Conservation (phyloP, 805 yeast species). For the Wickerhamiella dianesei region DNA sequence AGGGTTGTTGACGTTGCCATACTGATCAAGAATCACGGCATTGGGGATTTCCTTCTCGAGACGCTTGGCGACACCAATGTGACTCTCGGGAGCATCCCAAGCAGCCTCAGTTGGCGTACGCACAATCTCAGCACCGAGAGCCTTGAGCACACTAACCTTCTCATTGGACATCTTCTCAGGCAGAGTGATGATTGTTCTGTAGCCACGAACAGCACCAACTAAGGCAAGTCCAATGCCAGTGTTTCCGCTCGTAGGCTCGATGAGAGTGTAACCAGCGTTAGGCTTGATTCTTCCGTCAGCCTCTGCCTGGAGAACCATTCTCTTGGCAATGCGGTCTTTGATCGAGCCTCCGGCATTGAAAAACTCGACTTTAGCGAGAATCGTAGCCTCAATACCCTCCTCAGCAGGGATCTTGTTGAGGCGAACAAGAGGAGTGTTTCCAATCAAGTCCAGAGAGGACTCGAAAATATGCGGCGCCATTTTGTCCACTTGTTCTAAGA, state of each 20-base stretch:
- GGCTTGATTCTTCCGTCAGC: constrained; percentile 64
- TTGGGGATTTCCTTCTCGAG: constrained; percentile 74
- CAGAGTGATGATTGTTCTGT: constrained; percentile 72
- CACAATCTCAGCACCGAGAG: constrained; percentile 79
- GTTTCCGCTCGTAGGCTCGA: constrained; percentile 85
- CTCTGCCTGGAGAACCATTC: constrained; percentile 81
- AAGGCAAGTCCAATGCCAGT: constrained; percentile 85
- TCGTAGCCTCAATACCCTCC: constrained; percentile 52
- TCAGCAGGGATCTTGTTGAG: constrained; percentile 66
- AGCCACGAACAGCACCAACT: constrained; percentile 76
- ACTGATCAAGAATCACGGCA: constrained; percentile 74
- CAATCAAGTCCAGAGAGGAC: constrained; percentile 60
- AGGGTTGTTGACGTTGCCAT: constrained; percentile 66
- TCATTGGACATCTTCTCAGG: constrained; percentile 91
- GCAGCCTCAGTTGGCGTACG: constrained; percentile 90
- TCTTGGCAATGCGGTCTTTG: constrained; percentile 75
- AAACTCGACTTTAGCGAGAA: constrained; percentile 58
- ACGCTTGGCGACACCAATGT: constrained; percentile 74
- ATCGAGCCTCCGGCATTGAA: constrained; percentile 87
- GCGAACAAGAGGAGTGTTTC: constrained; percentile 70
- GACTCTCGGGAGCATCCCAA: constrained; percentile 85
- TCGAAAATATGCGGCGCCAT: constrained; percentile 26
- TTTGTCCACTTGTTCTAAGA: not conserved
- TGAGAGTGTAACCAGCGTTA: constrained; percentile 45
- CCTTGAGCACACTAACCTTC: constrained; percentile 75